Base-by-base conservation (phyloP, 2,329 filamentous ascomycete genomes). In the Ophiosphaerella korrae region DNA sequence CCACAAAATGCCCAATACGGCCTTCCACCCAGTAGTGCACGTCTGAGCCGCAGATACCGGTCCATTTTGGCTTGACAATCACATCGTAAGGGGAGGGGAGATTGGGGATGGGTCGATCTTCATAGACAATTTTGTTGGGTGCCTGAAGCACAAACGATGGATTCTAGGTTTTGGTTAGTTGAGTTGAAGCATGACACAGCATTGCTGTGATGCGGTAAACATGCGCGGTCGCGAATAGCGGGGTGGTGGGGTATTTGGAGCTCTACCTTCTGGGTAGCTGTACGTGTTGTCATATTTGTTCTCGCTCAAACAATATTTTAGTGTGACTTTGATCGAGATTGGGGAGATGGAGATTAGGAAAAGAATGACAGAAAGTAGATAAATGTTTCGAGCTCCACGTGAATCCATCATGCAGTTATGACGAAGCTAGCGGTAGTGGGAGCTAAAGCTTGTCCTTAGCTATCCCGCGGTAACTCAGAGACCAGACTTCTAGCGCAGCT, bases 31-130 rank as follows among this genome's bases (percentile, higher is more conserved):
- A 80, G 74, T 81, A 81, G 68, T 81, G 79, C 24, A 80, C 89
- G 75, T 95, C 90, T 52, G 87, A 90, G 50, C 90, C 90, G 78
- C 91, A 95, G 76, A 96, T 94, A 63, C 90, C 90, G 3, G 90
- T 95, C 80, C 88, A 93, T 78, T 88, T 88, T 63, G 93, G 82
- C 69, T 88, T 86, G 57, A 95, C 86, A 64, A 93, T 82, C 60
- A 95, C 90, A 73, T 93, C 87, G 78, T 92, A 82, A 18, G 84
- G 81, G 45, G 80, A 79, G 57, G 82, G 75, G 63, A 94, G 78
- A 51, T 82, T 75, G 37, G 91, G 91, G 48, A 91, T 76, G 7
- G 90, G 89, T 7, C 87, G 85, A 70, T 93, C 87, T 76, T 88
- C 86, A 76, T 87, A 95, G 57, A 80, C 78, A 64, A 95, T 88